Evolutionary conservation across 768 basidiomycete species (phyloP).

Genomic region (Boletus huronensis): DNA sequence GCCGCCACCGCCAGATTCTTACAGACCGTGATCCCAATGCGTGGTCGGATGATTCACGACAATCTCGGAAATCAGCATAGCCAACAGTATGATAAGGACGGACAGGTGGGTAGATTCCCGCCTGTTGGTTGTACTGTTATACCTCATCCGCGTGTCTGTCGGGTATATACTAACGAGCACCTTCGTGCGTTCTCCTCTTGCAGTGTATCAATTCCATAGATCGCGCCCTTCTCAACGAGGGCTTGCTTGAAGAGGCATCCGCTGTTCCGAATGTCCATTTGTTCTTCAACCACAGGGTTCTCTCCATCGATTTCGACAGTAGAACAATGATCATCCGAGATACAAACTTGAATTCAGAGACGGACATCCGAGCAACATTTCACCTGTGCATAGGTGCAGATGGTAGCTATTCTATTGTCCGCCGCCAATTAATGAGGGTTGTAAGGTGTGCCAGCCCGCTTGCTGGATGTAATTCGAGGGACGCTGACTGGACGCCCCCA

Average conservation of each 20-base stretch:
- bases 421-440: conserved; percentile 93
- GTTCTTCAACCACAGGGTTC: conserved; percentile 80
- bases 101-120: conserved; percentile 60
- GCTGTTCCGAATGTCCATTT: conserved; percentile 57
- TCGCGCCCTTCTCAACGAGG: conserved; percentile 82
- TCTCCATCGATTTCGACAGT: conserved; percentile 69
- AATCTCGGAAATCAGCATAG: conserved; percentile 67
- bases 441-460: conserved; percentile 58
- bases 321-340: conserved; percentile 54
- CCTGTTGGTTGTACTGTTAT: conserved; percentile 7
- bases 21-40: conserved; percentile 86
- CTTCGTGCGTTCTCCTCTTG: conserved; percentile 21
- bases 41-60: conserved; percentile 92
- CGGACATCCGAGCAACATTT: conserved; percentile 51
- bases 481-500: conserved; percentile 35
- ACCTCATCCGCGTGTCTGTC: conserved; percentile 21
- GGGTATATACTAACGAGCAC: conserved; percentile 22
- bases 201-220: conserved; percentile 95
- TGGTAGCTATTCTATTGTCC: conserved; percentile 88
- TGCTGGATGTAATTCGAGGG: conserved; percentile 5
- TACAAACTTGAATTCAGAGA: conserved; percentile 35
- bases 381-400: conserved; percentile 90
- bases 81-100: conserved; percentile 83
- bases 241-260: conserved; percentile 75
- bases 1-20: conserved; percentile 67